These are phyloP conservation scores for Gastrolobium villosum DNA, from an alignment of 306 rosid species.

Conservation along the genomic window DNA sequence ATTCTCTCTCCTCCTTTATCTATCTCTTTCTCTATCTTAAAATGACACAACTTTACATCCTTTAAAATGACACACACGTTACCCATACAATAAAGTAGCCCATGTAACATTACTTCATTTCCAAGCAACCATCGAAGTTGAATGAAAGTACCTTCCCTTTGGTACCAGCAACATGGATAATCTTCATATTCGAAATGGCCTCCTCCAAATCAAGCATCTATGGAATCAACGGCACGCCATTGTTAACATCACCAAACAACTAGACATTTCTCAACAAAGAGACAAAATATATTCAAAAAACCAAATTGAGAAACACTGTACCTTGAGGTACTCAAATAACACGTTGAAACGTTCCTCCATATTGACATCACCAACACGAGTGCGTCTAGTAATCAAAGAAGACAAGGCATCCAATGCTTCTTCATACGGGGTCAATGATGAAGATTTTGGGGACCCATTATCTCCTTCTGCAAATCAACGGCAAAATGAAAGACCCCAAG, in stretches of 20 bases:
- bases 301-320: slow-evolving; percentile 38
- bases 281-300: slow-evolving; percentile 27
- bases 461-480: slow-evolving; percentile 51
- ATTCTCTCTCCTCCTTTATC: too few species aligned
- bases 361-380: slow-evolving; percentile 80
- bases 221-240: slow-evolving; percentile 18
- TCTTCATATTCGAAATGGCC: slow-evolving; percentile 78
- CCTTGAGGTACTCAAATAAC: slow-evolving; percentile 77
- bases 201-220: slow-evolving; percentile 94
- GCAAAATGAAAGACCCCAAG: background rate
- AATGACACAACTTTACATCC: too few species aligned
- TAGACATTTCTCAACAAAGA: slow-evolving; percentile 28
- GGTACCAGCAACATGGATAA: slow-evolving; percentile 97
- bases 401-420: slow-evolving; percentile 87
- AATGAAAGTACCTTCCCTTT: slow-evolving; percentile 85
- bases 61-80: too few species aligned
- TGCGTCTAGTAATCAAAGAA: slow-evolving; percentile 83
- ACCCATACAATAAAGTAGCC: too few species aligned
- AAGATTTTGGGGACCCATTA: slow-evolving; percentile 50
- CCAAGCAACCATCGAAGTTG: slow-evolving; percentile 38
- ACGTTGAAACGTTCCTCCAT: slow-evolving; percentile 77
- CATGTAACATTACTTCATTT: slow-evolving; percentile 37
- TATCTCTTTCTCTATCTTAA: too few species aligned
- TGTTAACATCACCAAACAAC: slow-evolving; percentile 35
- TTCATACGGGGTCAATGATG: slow-evolving; percentile 63